Percentiles rank a stretch among this genome's conserved stretches.
phyloP scores from a whole-genome alignment of 441 rosid genomes.

The Gossypium davidsonii region DNA sequence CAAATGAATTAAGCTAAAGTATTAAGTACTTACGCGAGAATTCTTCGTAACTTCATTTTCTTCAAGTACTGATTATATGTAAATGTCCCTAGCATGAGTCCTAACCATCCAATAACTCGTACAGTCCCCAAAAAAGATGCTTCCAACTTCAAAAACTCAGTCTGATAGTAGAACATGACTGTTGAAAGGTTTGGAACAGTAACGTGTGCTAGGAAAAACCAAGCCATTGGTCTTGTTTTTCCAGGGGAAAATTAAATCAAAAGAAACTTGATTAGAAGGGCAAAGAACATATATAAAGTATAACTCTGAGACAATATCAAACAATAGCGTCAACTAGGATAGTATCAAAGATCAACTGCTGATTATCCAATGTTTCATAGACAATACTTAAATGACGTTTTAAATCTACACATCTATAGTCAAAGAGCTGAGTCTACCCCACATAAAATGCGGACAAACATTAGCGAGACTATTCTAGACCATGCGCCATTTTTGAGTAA shows the following conservation, averaged over 20 bases:
- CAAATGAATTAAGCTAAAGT: not conserved
- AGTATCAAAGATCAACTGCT: not conserved
- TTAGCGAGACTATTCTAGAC: not conserved
- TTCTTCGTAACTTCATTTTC: conserved; percentile 63
- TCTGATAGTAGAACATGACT: conserved; percentile 90
- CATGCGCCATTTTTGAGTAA: not conserved
- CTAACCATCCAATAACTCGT: conserved; percentile 85
- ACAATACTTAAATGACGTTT: not conserved
- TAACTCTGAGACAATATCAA: not conserved
- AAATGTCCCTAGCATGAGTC: conserved; percentile 89
- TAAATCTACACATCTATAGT: not conserved
- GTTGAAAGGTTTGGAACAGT: conserved; percentile 91
- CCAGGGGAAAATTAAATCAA: conserved; percentile 21
- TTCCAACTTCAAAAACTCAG: conserved; percentile 73
- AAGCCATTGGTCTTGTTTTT: conserved; percentile 76
- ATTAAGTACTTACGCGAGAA: conserved; percentile 56
- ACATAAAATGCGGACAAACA: not conserved
- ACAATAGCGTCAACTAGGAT: not conserved
- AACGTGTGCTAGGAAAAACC: conserved; percentile 89
- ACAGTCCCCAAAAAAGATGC: conserved; percentile 82
- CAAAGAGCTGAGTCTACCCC: not conserved
- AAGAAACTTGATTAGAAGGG: conserved; percentile 17
- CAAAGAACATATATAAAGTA: not conserved
- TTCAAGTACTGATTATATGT: conserved; percentile 65
- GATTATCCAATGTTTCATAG: not conserved